phyloP scores from a whole-genome alignment of 2,329 filamentous ascomycete species.

The Cucurbitaria berberidis region DNA sequence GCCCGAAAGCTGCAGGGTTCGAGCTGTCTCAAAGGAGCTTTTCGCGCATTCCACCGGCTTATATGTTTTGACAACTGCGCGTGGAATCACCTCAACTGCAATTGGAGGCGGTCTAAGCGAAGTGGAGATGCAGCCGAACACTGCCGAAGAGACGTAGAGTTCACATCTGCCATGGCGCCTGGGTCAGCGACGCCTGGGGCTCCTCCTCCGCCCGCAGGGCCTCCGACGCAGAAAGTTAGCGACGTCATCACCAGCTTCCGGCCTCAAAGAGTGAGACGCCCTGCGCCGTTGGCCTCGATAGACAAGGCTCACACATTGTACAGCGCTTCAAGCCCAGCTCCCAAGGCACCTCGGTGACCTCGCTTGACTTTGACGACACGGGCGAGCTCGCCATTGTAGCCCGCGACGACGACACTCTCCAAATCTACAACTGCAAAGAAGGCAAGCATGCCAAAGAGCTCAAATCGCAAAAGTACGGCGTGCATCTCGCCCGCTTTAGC shows the following conservation, averaged over 20 bases:
- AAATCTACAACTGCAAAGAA: constrained; percentile 92
- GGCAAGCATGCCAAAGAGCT: constrained; percentile 88
- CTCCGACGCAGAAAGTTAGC: constrained; percentile 65
- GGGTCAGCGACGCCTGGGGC: constrained; percentile 42
- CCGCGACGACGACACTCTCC: constrained; percentile 91
- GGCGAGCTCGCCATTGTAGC: constrained; percentile 91
- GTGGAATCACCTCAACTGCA: constrained; percentile 7
- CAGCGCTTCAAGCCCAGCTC: constrained; percentile 55
- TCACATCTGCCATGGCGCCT: constrained; percentile 37
- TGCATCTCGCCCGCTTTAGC: constrained; percentile 91
- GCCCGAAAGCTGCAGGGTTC: constrained; percentile 7
- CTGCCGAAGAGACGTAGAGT: constrained; percentile 8
- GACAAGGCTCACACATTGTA: constrained; percentile 14
- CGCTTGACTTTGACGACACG: constrained; percentile 94
- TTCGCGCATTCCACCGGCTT: constrained; percentile 22
- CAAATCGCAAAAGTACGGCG: constrained; percentile 95
- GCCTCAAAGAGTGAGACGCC: constrained; percentile 72
- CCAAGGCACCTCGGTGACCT: constrained; percentile 73
- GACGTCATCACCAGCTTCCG: constrained; percentile 80
- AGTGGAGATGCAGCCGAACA: constrained; percentile 11
- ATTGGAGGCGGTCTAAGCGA: constrained; percentile 2
- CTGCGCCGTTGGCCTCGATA: neutral
- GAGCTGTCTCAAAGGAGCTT: constrained; percentile 1
- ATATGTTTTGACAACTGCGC: constrained; percentile 5
- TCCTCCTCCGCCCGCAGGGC: constrained; percentile 41